A percentile compares a stretch with the other conserved stretches of the same genome.
These are phyloP conservation scores for Orbilia brochopaga DNA, from an alignment of 2,329 filamentous ascomycete species.

Conservation along the genomic window DNA sequence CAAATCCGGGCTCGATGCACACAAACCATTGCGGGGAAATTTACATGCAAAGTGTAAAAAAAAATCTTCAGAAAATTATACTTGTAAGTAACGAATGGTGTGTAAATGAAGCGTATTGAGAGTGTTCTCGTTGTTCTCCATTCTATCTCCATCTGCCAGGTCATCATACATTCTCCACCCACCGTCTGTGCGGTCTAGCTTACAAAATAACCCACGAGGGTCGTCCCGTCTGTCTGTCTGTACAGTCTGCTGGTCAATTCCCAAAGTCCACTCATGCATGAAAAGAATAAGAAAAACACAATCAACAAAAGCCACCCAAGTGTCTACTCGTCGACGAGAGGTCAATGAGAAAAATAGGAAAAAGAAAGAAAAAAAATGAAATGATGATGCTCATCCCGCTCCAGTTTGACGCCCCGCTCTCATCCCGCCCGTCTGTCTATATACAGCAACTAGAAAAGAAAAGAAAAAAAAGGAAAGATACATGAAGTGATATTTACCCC, in stretches of 20 bases:
- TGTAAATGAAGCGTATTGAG: neutral
- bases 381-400: conserved; percentile 48
- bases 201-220: too few species aligned
- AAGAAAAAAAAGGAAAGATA: conserved; percentile 30
- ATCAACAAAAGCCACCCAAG: neutral
- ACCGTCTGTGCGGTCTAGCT: neutral
- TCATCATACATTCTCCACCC: conserved; percentile 40
- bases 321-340: neutral
- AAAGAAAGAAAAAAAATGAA: conserved; percentile 27
- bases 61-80: too few species aligned
- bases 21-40: too few species aligned
- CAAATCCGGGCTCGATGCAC: too few species aligned
- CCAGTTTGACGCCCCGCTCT: conserved; percentile 41
- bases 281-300: conserved; percentile 1
- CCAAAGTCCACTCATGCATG: conserved; percentile 3
- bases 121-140: neutral
- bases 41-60: too few species aligned
- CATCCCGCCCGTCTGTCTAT: conserved; percentile 18
- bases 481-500: conserved; percentile 24
- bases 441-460: conserved; percentile 13
- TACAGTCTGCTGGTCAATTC: neutral
- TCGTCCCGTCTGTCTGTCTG: too few species aligned
- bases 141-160: conserved; percentile 22
- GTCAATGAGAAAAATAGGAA: conserved; percentile 8
- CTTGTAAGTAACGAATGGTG: too few species aligned